Base-by-base conservation (phyloP, 129 eudicot genomes). In the Pittosporum tobira region DNA sequence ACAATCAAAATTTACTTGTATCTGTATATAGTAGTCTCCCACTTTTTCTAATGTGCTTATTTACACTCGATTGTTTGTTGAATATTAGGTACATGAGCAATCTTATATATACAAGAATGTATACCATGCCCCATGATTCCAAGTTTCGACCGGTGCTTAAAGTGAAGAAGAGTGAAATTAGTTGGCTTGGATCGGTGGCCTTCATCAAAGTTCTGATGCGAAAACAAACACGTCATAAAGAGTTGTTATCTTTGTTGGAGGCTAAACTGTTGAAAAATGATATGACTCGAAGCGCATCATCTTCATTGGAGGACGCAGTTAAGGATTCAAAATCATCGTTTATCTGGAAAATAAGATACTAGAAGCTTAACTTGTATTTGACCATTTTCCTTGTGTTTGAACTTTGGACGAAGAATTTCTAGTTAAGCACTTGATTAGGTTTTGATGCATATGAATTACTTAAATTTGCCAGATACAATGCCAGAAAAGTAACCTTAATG, bases 181-280 rank as follows among this genome's bases (percentile, higher is more conserved):
- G 66, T 45, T 93, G 96, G 99, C 94, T 93, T 23, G 99, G 99
- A 63, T 62, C 81, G 42, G 67, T 54, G 10, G 99, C 99, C 11
- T 84, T 76, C 48, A 24, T 34, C n/a, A 65, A 67, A 57, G 91
- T 79, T 47, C 53, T 93, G 44, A 73, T 45, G 74, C 68, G 81
- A 69, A 93, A 87, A 62, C 87, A 87, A 57, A 40, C 85, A 4
- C 71, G 91, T 11, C 53, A 83, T 50, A 73, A 59, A 61, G 77
- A 70, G 42, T 49, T 87, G 69, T 50, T 87, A 25, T 25, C 18
- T 59, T 48, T 81, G 28, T 30, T 93, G 64, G 71, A 76, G 62
- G 40, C 59, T 14, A 59, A 76, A 68, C 59, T 81, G 79, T 71
- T 44, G 62, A 59, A 49, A 2, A 28, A 42, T 37, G 40, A 49